phyloP scores from a whole-genome alignment of 1,139 yeast species.

The Zygoascus hellenicus region DNA sequence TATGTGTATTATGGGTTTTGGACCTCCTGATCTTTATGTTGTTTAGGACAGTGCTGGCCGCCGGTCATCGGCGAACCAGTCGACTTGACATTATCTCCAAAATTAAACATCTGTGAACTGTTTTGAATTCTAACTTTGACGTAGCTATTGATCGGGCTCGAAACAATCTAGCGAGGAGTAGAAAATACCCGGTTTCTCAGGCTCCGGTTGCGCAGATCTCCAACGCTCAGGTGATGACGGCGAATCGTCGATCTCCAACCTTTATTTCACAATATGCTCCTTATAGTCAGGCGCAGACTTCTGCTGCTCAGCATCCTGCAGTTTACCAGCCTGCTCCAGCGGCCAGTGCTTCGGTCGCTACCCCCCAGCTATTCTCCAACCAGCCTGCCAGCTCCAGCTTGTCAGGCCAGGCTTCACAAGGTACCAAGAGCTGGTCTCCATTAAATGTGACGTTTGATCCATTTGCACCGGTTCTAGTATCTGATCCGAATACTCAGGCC shows the following conservation, averaged over 20 bases:
- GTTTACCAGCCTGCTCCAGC: not conserved
- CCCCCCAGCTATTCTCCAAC: too few relatives aligned
- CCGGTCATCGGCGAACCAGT: not conserved
- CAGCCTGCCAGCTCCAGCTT: not conserved
- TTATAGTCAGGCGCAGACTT: not conserved
- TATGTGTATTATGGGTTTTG: not conserved
- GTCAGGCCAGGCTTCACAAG: not conserved
- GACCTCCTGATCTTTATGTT: not conserved
- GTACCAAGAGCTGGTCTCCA: slow-evolving; percentile 6
- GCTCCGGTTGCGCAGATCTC: not conserved
- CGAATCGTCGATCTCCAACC: not conserved
- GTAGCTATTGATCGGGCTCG: slow-evolving; percentile 16
- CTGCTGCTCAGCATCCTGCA: not conserved
- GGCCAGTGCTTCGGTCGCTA: not conserved
- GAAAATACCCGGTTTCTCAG: slow-evolving; percentile 9
- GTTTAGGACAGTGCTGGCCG: not conserved
- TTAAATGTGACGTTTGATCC: slow-evolving; percentile 18
- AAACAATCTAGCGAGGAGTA: slow-evolving; percentile 14
- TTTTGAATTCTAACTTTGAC: not conserved
- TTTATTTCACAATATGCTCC: not conserved
- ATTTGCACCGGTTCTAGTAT: slow-evolving; percentile 15
- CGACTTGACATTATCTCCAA: too few relatives aligned
- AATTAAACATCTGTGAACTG: not conserved
- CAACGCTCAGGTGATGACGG: not conserved
- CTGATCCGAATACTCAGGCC: not conserved